Evolutionary conservation across 257 asterid species (phyloP).

Genomic region (Fraxinus excelsior): DNA sequence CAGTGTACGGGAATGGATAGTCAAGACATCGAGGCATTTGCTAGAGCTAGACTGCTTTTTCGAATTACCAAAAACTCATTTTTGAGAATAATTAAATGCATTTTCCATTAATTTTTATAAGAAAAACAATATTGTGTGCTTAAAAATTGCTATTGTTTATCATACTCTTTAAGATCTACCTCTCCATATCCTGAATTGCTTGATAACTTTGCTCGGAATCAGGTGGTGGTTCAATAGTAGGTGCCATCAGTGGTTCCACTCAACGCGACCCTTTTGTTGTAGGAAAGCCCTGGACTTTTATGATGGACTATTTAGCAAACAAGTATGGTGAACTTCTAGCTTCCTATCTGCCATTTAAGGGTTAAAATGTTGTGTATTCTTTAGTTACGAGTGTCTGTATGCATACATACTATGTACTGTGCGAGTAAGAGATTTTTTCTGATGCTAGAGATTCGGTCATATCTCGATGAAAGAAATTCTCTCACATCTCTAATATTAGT

Average conservation of each 20-base stretch:
- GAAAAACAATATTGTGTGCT: neutral
- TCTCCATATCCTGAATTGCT: constrained; percentile 11
- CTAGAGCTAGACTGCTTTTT: neutral
- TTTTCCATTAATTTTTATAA: neutral
- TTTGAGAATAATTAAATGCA: neutral
- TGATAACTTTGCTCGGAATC: constrained; percentile 28
- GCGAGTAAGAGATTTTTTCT: neutral
- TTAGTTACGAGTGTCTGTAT: neutral
- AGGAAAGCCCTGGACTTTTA: constrained; percentile 95
- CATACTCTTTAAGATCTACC: neutral
- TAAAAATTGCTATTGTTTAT: neutral
- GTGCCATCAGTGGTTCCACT: constrained; percentile 86
- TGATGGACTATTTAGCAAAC: constrained; percentile 94
- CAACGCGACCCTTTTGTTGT: constrained; percentile 87
- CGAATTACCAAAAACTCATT: neutral
- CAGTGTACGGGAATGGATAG: neutral
- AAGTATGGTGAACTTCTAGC: constrained; percentile 34
- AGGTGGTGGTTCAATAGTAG: constrained; percentile 98
- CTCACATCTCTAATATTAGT: constrained; percentile 8
- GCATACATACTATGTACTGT: neutral
- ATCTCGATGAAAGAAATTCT: neutral
- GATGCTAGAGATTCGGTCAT: neutral
- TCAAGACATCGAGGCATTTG: neutral
- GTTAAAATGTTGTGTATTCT: neutral
- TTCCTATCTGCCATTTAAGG: neutral